Percentiles rank a stretch among this genome's conserved stretches.
These are phyloP conservation scores for Pseudocercospora eumusae DNA, from an alignment of 2,329 filamentous ascomycete genomes.

Conservation along the genomic window DNA sequence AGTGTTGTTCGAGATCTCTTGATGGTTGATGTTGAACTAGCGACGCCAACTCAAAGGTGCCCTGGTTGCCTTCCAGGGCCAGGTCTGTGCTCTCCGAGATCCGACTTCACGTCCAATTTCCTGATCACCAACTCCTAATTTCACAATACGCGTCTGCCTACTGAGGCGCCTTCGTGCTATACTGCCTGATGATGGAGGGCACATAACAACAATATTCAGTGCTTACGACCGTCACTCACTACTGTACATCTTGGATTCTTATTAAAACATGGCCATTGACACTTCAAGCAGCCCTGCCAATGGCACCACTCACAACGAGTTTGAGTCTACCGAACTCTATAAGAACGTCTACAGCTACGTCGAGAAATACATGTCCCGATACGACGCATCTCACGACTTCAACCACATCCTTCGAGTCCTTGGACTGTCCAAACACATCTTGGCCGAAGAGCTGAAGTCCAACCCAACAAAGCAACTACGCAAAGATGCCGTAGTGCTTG, in stretches of 20 bases:
- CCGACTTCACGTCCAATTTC: constrained; percentile 11
- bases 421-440: constrained; percentile 67
- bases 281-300: not conserved
- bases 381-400: constrained; percentile 88
- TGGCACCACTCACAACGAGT: constrained; percentile 21
- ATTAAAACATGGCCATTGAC: constrained; percentile 10
- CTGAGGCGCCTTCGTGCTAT: not conserved
- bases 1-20: not conserved
- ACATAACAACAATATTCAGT: not conserved
- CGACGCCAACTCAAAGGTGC: constrained; percentile 3
- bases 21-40: not conserved
- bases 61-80: not conserved
- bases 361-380: constrained; percentile 70
- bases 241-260: too few species aligned
- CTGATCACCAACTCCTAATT: not conserved
- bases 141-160: not conserved
- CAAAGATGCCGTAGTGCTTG: constrained; percentile 36
- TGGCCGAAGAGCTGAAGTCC: constrained; percentile 43
- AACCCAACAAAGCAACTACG: constrained; percentile 33
- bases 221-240: not conserved
- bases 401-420: constrained; percentile 79
- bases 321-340: constrained; percentile 38
- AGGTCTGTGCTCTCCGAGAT: constrained; percentile 1
- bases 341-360: constrained; percentile 59
- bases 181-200: not conserved